These are phyloP conservation scores for Zychaea mexicana DNA, from an alignment of 371 early-diverging fungal genomes.

Conservation along the genomic window DNA sequence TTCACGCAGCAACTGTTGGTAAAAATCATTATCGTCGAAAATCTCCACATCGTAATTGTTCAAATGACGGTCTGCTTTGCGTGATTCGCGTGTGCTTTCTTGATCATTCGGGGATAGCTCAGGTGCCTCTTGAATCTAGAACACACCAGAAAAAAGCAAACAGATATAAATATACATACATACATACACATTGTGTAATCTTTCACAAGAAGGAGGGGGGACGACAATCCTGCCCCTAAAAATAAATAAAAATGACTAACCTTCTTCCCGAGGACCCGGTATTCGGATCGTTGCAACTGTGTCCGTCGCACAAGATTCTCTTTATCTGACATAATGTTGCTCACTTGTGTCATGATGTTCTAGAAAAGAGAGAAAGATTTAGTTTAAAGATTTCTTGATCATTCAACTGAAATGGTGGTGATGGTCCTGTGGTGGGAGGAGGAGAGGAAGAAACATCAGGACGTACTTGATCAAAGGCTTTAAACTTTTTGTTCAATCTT, in stretches of 20 bases:
- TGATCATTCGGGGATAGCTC: not conserved
- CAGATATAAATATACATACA: not conserved
- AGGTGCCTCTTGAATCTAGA: not conserved
- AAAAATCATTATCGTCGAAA: conserved; percentile 96
- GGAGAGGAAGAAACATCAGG: not conserved
- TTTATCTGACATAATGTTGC: conserved; percentile 69
- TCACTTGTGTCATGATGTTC: conserved; percentile 78
- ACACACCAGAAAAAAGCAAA: not conserved
- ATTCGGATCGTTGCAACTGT: conserved; percentile 74
- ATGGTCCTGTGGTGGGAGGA: not conserved
- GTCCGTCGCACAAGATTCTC: conserved; percentile 86
- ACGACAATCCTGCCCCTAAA: not conserved
- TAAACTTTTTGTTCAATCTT: conserved; percentile 85
- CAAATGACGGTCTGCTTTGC: conserved; percentile 63
- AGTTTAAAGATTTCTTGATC: not conserved
- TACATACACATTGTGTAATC: not conserved
- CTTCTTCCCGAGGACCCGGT: conserved; percentile 59
- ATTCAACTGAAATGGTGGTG: not conserved
- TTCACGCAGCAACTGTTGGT: conserved; percentile 90
- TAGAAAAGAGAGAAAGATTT: conserved; percentile 4
- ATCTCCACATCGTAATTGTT: conserved; percentile 81
- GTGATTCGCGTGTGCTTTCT: conserved; percentile 7
- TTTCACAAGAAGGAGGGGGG: not conserved
- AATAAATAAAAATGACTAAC: not conserved
- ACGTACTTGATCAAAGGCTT: conserved; percentile 85